Base-by-base conservation (phyloP, 176 grass and related monocot species). In the Thinopyrum elongatum region DNA sequence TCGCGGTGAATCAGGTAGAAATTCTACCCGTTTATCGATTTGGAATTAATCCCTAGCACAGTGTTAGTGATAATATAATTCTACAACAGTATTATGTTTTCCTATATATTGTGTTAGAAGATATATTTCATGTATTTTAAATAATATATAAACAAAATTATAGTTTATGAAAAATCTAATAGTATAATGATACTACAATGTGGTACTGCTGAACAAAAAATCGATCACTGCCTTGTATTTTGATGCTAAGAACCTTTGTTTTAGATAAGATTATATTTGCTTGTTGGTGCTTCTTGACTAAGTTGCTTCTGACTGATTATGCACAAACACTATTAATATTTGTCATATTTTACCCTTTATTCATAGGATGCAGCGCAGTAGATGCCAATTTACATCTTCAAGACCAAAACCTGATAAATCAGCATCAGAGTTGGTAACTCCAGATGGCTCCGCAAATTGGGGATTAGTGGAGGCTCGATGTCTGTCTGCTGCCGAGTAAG, bases 301-400 rank as follows among this genome's bases (percentile, higher is more conserved):
- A 10, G 68, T 57, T n/a, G 35, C 74, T 73, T 68, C 26, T 67
- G 61, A 35, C 66, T 68, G 67, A 21, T 26, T 49, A 30, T 73
- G 30, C 58, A 57, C n/a, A 83, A 23, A 10, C 26, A 74, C 34
- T 73, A 35, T 33, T 82, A 10, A 22, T 65, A 3, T 51, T 34
- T 58, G 19, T 58, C 53, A 58, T 58, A 73, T 68, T 76, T 63
- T 49, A 77, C 9, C 14, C 26, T 86, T 5, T 75, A 26, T 76
- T 60, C 93, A n/a, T 82, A 99, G 97, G 90, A 96, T 99, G 97
- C 93, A 99, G 70, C 92, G 97, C 33, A 99, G 96, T 73, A 91
- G 90, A 84, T 94, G 97, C 63, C 97, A 99, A 49, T 99, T 99
- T 86, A 99, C 94, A 77, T 94, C 94, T 36, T 96, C 94, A 86